Evolutionary conservation across 139 green algal genomes (phyloP).

Genomic region (Chlamydomonas incerta): DNA sequence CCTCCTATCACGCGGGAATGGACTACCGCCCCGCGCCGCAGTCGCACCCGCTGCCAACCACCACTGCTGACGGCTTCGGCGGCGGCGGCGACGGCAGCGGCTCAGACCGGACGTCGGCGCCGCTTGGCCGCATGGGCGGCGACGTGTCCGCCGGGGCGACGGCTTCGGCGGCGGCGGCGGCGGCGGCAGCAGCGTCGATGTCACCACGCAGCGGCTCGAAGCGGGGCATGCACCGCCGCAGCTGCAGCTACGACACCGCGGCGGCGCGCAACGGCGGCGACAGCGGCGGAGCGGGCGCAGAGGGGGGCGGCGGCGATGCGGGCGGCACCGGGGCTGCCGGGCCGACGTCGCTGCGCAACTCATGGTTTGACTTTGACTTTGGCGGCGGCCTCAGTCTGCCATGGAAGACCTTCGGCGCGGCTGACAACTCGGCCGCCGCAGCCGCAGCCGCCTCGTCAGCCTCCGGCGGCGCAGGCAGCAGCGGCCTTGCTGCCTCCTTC

Average conservation of each 20-base stretch:
- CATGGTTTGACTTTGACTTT: conserved; percentile 39
- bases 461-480: too few species aligned
- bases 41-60: too few species aligned
- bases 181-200: neutral
- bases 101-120: too few species aligned
- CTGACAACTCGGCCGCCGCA: neutral
- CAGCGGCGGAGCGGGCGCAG: neutral
- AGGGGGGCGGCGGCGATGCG: neutral
- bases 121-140: too few species aligned
- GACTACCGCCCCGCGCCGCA: neutral
- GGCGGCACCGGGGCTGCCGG: neutral
- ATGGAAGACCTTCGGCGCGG: neutral
- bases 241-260: conserved; percentile 15
- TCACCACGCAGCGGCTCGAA: neutral
- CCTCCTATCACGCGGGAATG: conserved; percentile 25
- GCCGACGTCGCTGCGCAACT: neutral
- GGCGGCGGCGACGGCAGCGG: too few species aligned
- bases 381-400: neutral
- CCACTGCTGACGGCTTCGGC: too few species aligned
- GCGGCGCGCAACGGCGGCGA: neutral
- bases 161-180: neutral
- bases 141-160: too few species aligned
- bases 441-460: neutral
- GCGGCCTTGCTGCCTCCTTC: too few species aligned
- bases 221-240: neutral